phyloP scores from a whole-genome alignment of 2,329 filamentous ascomycete genomes.

The Neospermospora avenae region DNA sequence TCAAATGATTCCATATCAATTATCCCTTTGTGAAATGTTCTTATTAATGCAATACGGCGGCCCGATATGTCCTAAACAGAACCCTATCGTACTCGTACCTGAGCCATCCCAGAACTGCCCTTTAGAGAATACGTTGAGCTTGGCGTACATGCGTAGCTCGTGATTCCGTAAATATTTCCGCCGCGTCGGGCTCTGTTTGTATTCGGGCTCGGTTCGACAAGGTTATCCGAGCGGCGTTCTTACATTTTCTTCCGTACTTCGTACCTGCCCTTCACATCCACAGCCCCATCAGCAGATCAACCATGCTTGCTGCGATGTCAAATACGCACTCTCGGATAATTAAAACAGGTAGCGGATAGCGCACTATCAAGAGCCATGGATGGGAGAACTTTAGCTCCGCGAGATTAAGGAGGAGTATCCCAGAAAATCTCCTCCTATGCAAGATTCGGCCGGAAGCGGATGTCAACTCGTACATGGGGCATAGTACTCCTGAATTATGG shows the following conservation, averaged over 20 bases:
- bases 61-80: neutral
- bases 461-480: neutral
- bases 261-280: neutral
- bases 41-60: neutral
- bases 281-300: slow-evolving; percentile 1
- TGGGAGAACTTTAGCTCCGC: neutral
- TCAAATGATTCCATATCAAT: neutral
- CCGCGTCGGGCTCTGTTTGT: neutral
- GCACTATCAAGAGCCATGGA: neutral
- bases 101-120: neutral
- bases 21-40: neutral
- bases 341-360: neutral
- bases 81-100: neutral
- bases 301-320: neutral
- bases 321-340: neutral
- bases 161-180: neutral
- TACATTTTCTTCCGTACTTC: neutral
- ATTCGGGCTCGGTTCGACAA: neutral
- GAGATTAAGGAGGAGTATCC: neutral
- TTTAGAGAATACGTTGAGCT: neutral
- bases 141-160: neutral
- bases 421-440: neutral
- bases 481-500: neutral
- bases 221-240: neutral
- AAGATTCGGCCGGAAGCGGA: neutral